These are phyloP conservation scores for Papiliotrema nemorosa DNA, from an alignment of 1,284 basidiomycete species.

Conservation along the genomic window DNA sequence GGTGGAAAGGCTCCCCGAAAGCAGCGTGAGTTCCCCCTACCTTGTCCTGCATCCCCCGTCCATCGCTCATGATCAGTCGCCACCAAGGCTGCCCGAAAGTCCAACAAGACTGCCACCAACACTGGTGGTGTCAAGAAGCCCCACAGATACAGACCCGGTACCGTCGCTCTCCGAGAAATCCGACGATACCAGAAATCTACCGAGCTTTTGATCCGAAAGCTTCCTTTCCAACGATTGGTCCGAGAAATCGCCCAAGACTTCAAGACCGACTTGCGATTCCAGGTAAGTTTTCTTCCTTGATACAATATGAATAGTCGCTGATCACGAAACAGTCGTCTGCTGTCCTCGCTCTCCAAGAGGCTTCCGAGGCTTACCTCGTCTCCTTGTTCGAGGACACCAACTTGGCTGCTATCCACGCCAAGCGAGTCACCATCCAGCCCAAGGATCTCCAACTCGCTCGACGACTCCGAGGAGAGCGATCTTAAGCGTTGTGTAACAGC, in stretches of 20 bases:
- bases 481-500: constrained; percentile 16
- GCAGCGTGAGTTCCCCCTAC: constrained; percentile 52
- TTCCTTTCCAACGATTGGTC: constrained; percentile 57
- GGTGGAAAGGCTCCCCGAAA: constrained; percentile 57
- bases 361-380: constrained; percentile 61
- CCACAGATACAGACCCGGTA: constrained; percentile 58
- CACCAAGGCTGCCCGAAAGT: constrained; percentile 54
- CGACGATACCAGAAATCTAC: constrained; percentile 56
- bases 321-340: no score
- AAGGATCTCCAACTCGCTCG: constrained; percentile 66
- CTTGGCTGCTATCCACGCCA: constrained; percentile 54
- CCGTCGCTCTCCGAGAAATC: constrained; percentile 57
- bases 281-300: no score
- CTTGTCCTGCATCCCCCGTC: background rate
- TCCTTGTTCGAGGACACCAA: constrained; percentile 41
- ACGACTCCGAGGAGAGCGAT: constrained; percentile 58
- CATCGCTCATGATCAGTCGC: constrained; percentile 35
- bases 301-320: no score
- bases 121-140: constrained; percentile 61
- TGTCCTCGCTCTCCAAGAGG: constrained; percentile 69
- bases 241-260: constrained; percentile 89
- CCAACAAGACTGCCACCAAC: constrained; percentile 42
- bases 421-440: constrained; percentile 60
- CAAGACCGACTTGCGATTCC: constrained; percentile 56
- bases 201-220: constrained; percentile 55